Base-by-base conservation (phyloP, 2,329 filamentous ascomycete genomes). In the Penicillium vulpinum region DNA sequence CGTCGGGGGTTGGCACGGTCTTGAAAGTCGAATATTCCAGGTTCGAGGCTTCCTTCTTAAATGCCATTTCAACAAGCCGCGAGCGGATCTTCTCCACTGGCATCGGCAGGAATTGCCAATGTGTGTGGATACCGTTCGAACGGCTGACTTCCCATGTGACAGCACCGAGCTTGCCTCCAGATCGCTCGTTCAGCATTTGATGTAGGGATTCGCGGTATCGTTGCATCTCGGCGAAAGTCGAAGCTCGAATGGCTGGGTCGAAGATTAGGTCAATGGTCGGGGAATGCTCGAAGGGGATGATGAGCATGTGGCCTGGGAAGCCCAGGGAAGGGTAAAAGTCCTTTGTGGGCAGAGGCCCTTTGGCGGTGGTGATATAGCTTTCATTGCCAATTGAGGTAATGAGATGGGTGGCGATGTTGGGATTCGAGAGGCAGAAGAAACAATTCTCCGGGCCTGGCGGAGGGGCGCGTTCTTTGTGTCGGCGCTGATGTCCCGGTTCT, bases 61-160 rank as follows among this genome's bases (percentile, higher is more conserved):
- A 97, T 0, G 88, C 93, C 0, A 90, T 91, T 72, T 96, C 91
- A 0, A 96, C 90, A 1, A 96, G 80, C 0, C 90, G 89, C 45
- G 86, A 85, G 21, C 77, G 78, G 49, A 96, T 83, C 43, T 91
- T 78, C 10, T 88, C 81, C 0, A 83, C 79, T 0, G 89, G 84
- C 0, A 95, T 80, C 0, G 94, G 91, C 29, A 97, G 78, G 64
- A 95, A 89, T 75, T 99, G 95, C 94, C 92, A 97, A 70, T 97
- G 93, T 1, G 88, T 83, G 71, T 99, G 94, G 54, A 97, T 87
- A 53, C 94, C 91, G 50, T 84, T 84, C 5, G 81, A 81, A 49
- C 92, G 88, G 70, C 88, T 93, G 67, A 99, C 92, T 76, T 97
- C 94, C 86, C 91, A 99, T 0, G 91, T 94, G 1, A 97, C 89